Base-by-base conservation (phyloP, 2,329 filamentous ascomycete species). In the Diaporthe ampelina region DNA sequence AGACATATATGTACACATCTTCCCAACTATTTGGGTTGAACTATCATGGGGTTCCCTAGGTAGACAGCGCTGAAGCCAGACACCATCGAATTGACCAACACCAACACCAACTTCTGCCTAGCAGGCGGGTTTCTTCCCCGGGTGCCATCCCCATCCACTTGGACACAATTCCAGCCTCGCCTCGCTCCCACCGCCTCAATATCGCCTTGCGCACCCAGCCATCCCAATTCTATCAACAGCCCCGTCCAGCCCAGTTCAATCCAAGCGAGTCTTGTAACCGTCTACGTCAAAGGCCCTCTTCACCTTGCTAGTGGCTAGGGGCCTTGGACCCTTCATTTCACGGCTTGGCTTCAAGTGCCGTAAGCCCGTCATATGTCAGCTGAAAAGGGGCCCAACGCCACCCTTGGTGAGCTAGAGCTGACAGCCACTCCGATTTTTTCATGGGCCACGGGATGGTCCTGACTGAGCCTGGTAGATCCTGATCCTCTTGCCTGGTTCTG, bases 341-440 rank as follows among this genome's bases (percentile, higher is more conserved):
- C 32, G 9, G 63, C 29, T 54, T 48, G 15, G 63, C 29, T 54
- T 35, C 63, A 40, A 68, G 8, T 21, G 15, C 32, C 63, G 63
- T 54, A 32, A 68, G 63, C 63, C 63, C 63, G 63, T 40, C 63
- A 54, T n/a, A 37, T 54, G 63, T 54, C 63, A 68, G 63, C 63
- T 68, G 63, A 68, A 68, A 68, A 54, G 48, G 48, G 45, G 63
- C 32, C 63, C 63, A 26, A 54, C 63, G 63, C 63, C 48, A 68
- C 63, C 45, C 45, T 7, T 13, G 7, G 45, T 21, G 52, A 52
- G 63, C 63, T 32, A 48, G 45, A 68, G 45, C 63, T 68, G 48
- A 68, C 63, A 68, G 63, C 63, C 63, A 68, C 45, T 50, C 35
- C 21, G 15, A 40, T 54, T 54, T n/a, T n/a, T 68, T 48, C 63